Base-by-base conservation (phyloP, 768 basidiomycete genomes). In the Sarcodon sp. region DNA sequence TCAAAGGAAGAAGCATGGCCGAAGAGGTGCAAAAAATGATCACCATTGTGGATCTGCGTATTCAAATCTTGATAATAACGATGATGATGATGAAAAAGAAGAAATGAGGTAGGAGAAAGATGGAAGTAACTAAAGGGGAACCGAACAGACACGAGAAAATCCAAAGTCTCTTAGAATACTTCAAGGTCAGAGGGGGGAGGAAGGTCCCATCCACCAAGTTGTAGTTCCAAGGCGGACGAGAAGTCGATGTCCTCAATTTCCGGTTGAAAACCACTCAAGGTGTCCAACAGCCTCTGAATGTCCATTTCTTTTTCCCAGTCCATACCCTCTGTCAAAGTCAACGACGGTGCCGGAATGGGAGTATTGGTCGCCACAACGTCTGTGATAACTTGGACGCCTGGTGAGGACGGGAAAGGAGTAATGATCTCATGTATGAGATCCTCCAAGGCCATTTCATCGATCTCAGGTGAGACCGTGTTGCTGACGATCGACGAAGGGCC, bases 381-480 rank as follows among this genome's bases (percentile, higher is more conserved):
- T 57, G 48, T 54, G 61, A 49, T 36, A 50, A 51, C 51, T 55
- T 32, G 54, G 52, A 47, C 48, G 56, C 34, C 53, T 39, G 47
- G 57, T 48, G 57, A 51, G 50, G 60, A 49, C 50, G 64, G 61
- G 43, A 76, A 72, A 52, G 73, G 64, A 59, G 71, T 72, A 67
- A 83, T 72, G 64, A 85, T 81, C 65, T 84, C 79, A 53, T 75
- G 71, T 70, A 83, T 70, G 63, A 84, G 68, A 55, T 71, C 70
- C 55, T 84, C 80, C 77, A 83, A 82, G 52, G 74, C 67, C 53
- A 69, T 68, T 59, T 77, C 79, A 60, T 80, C 78, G 62, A 77
- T 67, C 45, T 56, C 53, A 33, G 57, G 47, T 50, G 57, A 43
- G 41, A 46, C 52, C 49, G 54, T 32, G 36, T 51, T 31, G 37